phyloP scores from a whole-genome alignment of 2,329 filamentous ascomycete species.

The Alternaria hordeiaustralica region DNA sequence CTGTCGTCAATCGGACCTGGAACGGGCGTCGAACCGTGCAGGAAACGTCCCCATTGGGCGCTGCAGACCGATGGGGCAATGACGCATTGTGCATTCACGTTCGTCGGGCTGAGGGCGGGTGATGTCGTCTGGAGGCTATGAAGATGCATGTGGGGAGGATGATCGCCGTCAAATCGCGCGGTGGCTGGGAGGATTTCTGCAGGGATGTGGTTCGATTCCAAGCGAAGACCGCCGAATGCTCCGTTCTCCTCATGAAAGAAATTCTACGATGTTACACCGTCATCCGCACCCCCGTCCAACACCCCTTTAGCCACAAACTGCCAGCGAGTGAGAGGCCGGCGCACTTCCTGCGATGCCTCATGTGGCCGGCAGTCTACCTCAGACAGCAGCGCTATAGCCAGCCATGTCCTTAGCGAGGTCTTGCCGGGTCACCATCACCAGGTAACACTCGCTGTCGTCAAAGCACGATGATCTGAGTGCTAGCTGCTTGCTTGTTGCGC shows the following conservation, averaged over 20 bases:
- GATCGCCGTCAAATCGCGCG: constrained; percentile 38
- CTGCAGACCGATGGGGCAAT: background rate
- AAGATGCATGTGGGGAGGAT: constrained; percentile 28
- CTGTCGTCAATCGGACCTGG: constrained; percentile 6
- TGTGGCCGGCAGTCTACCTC: constrained; percentile 23
- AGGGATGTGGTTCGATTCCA: constrained; percentile 14
- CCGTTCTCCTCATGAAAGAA: constrained; percentile 31
- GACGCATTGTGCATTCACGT: constrained; percentile 13
- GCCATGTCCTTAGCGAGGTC: constrained; percentile 29
- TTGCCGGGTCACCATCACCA: constrained; percentile 31
- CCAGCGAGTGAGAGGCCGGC: constrained; percentile 13
- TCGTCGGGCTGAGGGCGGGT: constrained; percentile 11
- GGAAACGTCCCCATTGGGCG: background rate
- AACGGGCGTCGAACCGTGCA: constrained; percentile 5
- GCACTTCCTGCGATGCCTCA: constrained; percentile 14
- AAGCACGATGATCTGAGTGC: constrained; percentile 33
- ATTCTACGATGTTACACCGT: constrained; percentile 47
- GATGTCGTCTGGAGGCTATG: constrained; percentile 25
- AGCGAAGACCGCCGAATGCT: constrained; percentile 25
- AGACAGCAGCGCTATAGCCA: constrained; percentile 37
- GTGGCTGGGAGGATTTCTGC: constrained; percentile 41
- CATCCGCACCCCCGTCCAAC: constrained; percentile 27
- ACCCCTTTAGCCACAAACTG: constrained; percentile 34
- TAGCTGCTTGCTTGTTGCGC: constrained; percentile 21
- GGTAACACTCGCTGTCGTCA: constrained; percentile 15